Conservation (phyloP, 306 rosid genomes). For the Cucumis melo region DNA sequence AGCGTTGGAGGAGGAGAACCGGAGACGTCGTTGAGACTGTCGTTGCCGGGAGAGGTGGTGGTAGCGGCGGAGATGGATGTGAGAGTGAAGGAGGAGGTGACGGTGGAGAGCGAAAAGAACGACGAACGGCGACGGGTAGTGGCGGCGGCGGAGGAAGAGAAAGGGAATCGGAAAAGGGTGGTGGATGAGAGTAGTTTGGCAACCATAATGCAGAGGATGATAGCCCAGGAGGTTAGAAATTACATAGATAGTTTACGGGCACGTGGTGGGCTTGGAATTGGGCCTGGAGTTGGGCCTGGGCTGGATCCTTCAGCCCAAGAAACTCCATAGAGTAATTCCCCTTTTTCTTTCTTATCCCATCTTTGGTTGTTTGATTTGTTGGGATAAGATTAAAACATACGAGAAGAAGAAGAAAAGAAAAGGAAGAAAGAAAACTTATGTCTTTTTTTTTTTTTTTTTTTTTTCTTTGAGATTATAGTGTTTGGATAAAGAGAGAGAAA, state of each 20-base stretch:
- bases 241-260: constrained; percentile 35
- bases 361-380: not conserved
- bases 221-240: constrained; percentile 57
- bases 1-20: constrained; percentile 2
- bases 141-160: not conserved
- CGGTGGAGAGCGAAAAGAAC: not conserved
- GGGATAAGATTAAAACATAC: not conserved
- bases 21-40: constrained; percentile 45
- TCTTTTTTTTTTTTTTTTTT: not conserved
- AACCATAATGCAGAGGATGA: constrained; percentile 40
- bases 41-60: constrained; percentile 21
- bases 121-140: not conserved
- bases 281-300: not conserved
- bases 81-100: constrained; percentile 8
- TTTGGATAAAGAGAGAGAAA: not conserved
- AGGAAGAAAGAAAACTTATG: too few species aligned
- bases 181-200: constrained; percentile 22
- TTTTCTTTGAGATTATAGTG: not conserved
- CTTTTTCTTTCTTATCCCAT: not conserved
- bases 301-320: constrained; percentile 5
- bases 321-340: not conserved
- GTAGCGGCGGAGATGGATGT: not conserved
- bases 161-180: not conserved
- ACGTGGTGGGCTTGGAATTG: not conserved
- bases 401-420: too few species aligned